Evolutionary conservation across 495 filamentous ascomycete genomes (phyloP), one percentile per base, ranked within the genome.

Genomic region (Penicillium ucsense): DNA sequence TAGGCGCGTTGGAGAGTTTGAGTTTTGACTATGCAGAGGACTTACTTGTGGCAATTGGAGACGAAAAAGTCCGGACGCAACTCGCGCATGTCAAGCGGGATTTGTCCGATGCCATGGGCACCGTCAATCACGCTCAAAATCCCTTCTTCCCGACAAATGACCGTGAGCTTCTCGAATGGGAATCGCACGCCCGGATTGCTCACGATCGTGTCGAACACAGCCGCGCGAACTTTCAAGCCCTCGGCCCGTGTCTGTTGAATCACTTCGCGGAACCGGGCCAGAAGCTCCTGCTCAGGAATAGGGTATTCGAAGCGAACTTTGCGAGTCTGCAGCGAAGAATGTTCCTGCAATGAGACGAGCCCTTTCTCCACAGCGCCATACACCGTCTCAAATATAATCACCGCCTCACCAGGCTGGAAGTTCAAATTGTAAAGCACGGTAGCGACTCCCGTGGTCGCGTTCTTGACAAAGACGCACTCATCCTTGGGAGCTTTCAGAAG

Each of bases 21-120:
- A 20, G 2, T 20, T 20, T 20, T 20, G 20, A 20, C 20, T 20
- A 20, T 20, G 2, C 20, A 20, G 20, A 20, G 20, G 20, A 20
- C 66, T 47, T 67, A 80, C 78, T 96, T 97, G 65, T 96, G 88
- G 54, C 79, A 80, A 59, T 95, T 95, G 27, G 72, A 80, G 6
- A 88, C 76, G 51, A 94, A 82, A 63, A 95, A 96, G 52, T 96
- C 89, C 0, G 86, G 81, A 34, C 82, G 72, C n/a, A 88, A 61
- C 27, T 51, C 59, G 0, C 54, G 54, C 20, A 95, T 66, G 53
- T 89, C 74, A 10, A 96, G 65, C 3, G 69, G 68, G 12, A 95
- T 75, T 46, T 89, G 82, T 1, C 90, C 90, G 32, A 94, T 68
- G 4, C 85, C 84, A 60, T 95, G 89, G 4, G 88, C 89, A 3